These are phyloP conservation scores for Rhytidiadelphus loreus DNA, from an alignment of 225 moss, liverwort and hornwort species.

Conservation along the genomic window DNA sequence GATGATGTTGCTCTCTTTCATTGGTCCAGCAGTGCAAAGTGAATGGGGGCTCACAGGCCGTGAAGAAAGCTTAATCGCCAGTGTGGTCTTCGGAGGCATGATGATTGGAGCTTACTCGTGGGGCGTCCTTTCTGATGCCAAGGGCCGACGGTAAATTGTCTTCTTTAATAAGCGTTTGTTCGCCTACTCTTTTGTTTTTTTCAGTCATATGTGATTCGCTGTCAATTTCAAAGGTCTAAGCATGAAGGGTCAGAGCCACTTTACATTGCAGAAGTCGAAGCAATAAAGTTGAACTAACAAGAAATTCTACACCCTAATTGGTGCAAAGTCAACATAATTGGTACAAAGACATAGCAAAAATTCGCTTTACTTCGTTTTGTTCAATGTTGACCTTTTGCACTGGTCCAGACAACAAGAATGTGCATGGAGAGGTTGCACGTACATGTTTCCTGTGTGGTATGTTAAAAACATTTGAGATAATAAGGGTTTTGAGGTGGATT, in stretches of 20 bases:
- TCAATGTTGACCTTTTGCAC: not conserved
- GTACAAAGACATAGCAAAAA: not conserved
- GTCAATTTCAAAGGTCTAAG: not conserved
- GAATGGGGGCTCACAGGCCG: conserved; percentile 58
- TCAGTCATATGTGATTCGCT: not conserved
- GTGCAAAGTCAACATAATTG: not conserved
- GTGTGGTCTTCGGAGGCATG: conserved; percentile 90
- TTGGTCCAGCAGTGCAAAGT: conserved; percentile 67
- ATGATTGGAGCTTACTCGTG: conserved; percentile 90
- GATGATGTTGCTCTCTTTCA: conserved; percentile 91
- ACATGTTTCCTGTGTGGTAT: not conserved
- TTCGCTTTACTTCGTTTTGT: not conserved
- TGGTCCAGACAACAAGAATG: not conserved
- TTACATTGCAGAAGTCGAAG: not conserved
- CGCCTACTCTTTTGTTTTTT: not conserved
- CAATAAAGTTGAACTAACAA: not conserved
- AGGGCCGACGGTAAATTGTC: conserved; percentile 57
- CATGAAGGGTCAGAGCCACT: not conserved
- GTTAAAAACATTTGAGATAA: not conserved
- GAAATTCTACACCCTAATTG: not conserved
- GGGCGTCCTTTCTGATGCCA: conserved; percentile 80
- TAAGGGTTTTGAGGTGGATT: not conserved
- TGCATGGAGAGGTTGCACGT: not conserved
- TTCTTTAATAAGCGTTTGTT: not conserved
- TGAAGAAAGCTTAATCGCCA: conserved; percentile 73